These are phyloP conservation scores for Trypanosoma theileri DNA, from an alignment of 208 protist species.

Conservation along the genomic window DNA sequence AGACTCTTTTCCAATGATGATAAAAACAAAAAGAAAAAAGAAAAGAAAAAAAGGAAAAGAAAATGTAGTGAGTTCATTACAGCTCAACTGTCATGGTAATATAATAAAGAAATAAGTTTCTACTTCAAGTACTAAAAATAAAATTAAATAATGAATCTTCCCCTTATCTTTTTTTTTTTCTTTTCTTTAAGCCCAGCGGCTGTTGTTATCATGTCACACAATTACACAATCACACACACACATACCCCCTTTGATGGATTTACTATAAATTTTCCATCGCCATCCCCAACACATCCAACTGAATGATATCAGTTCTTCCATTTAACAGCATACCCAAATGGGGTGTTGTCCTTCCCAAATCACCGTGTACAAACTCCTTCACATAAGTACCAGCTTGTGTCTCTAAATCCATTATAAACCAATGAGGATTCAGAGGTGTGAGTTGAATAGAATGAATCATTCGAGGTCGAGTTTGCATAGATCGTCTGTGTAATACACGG, in stretches of 20 bases:
- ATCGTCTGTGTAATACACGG: slow-evolving; percentile 94
- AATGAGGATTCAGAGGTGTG: slow-evolving; percentile 83
- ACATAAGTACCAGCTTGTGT: slow-evolving; percentile 97
- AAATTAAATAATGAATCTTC: neutral
- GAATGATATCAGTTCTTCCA: slow-evolving; percentile 88
- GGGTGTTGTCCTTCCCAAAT: slow-evolving; percentile 93
- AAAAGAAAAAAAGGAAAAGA: no score
- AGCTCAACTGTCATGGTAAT: no score
- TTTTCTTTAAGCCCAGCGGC: neutral
- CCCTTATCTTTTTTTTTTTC: neutral
- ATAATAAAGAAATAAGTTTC: no score
- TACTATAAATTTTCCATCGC: slow-evolving; percentile 54
- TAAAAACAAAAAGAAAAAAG: no score
- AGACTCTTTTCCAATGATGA: no score
- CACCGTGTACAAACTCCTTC: slow-evolving; percentile 98
- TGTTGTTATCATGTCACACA: no score
- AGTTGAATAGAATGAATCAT: slow-evolving; percentile 84
- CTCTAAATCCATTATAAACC: slow-evolving; percentile 88
- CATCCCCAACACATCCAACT: slow-evolving; percentile 96
- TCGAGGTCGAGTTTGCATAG: slow-evolving; percentile 67
- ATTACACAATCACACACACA: no score
- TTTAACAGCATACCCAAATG: slow-evolving; percentile 82
- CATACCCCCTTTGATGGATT: no score
- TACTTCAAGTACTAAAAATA: no score
- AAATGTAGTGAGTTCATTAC: no score